Conservation (phyloP, 2,329 filamentous ascomycete species). For the Orbilia quercus region DNA sequence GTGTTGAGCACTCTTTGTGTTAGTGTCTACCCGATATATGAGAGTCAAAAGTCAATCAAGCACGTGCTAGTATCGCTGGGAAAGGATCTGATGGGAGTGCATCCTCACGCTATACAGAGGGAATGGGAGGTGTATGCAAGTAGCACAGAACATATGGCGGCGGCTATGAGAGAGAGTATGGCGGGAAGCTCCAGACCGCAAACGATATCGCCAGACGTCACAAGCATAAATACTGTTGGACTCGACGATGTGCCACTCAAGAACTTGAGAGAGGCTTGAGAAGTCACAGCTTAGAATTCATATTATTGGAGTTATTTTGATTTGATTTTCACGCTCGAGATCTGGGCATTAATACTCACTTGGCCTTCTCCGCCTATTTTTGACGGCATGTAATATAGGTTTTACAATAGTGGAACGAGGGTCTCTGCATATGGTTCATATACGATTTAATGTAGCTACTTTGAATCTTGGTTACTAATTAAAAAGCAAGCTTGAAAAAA, state of each 20-base stretch:
- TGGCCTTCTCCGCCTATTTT: too few relatives aligned
- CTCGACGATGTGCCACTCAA: constrained; percentile 20
- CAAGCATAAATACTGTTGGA: neutral
- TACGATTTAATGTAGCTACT: too few relatives aligned
- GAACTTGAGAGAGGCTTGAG: constrained; percentile 7
- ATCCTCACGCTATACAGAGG: constrained; percentile 12
- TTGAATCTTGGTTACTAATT: too few relatives aligned
- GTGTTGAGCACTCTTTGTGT: constrained; percentile 77
- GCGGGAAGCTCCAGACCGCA: constrained; percentile 18
- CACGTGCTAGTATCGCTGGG: constrained; percentile 73
- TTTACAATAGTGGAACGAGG: too few relatives aligned
- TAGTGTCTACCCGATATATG: constrained; percentile 82
- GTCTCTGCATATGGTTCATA: too few relatives aligned
- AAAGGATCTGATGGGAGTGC: constrained; percentile 68
- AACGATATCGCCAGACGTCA: constrained; percentile 19
- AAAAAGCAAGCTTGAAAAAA: too few relatives aligned
- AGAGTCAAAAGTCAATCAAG: constrained; percentile 76
- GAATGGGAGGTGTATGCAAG: constrained; percentile 34
- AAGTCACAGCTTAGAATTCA: neutral
- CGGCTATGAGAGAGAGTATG: constrained; percentile 8
- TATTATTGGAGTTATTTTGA: neutral
- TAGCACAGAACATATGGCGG: constrained; percentile 24
- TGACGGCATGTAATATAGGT: too few relatives aligned
- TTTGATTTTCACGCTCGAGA: neutral
- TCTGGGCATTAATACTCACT: neutral